Evolutionary conservation across 192 early-diverging fungal species (phyloP).

Genomic region (Phlyctochytrium arcticum): DNA sequence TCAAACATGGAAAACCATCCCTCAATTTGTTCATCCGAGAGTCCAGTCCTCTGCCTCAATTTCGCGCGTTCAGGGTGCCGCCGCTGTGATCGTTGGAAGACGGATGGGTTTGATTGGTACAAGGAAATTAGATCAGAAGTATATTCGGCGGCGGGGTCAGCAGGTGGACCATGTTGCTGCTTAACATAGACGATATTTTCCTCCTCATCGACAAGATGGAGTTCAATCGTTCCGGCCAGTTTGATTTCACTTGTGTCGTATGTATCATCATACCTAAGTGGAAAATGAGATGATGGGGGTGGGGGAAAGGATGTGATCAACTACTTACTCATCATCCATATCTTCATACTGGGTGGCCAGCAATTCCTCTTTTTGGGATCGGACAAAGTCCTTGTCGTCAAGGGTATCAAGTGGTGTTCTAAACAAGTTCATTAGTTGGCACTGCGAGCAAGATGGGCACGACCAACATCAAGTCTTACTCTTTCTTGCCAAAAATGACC

Average conservation of each 20-base stretch:
- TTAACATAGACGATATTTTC: slow-evolving; percentile 1
- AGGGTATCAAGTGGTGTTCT: slow-evolving; percentile 25
- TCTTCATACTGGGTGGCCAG: slow-evolving; percentile 64
- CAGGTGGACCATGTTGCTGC: slow-evolving; percentile 17
- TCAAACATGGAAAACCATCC: slow-evolving; percentile 89
- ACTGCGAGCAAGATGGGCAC: no score
- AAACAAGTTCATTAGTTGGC: no score
- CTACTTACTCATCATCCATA: slow-evolving; percentile 53
- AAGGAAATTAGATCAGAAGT: slow-evolving; percentile 61
- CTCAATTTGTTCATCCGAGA: slow-evolving; percentile 89
- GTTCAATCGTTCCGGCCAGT: slow-evolving; percentile 49
- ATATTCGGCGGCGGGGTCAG: slow-evolving; percentile 52
- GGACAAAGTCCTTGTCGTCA: slow-evolving; percentile 49
- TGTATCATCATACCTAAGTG: slow-evolving; percentile 73
- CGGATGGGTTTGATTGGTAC: slow-evolving; percentile 48
- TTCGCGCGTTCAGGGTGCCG: slow-evolving; percentile 55
- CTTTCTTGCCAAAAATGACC: slow-evolving; percentile 70
- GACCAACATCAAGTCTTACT: no score
- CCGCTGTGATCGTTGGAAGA: slow-evolving; percentile 62
- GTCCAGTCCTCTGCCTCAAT: slow-evolving; percentile 62
- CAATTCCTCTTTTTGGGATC: slow-evolving; percentile 20
- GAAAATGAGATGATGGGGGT: neutral
- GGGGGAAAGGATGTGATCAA: neutral
- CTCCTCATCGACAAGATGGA: slow-evolving; percentile 51
- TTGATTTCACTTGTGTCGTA: slow-evolving; percentile 74